These are phyloP conservation scores for Yarrowia porcina DNA, from an alignment of 805 yeast species.

Conservation along the genomic window DNA sequence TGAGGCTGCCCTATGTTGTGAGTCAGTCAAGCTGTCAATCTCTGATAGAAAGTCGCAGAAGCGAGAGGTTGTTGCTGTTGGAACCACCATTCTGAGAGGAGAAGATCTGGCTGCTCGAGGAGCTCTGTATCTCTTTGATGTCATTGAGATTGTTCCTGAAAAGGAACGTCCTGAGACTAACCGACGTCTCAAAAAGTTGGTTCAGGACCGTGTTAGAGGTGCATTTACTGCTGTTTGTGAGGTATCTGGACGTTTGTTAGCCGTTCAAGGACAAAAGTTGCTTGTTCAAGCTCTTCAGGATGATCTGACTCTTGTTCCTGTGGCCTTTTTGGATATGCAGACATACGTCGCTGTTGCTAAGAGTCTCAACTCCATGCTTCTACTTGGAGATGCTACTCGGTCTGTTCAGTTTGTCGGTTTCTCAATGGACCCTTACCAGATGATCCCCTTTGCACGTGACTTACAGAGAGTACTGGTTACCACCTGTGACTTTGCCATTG, in stretches of 20 bases:
- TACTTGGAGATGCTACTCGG: constrained; percentile 76
- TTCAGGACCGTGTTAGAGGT: constrained; percentile 74
- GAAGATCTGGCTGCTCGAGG: constrained; percentile 85
- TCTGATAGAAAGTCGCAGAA: constrained; percentile 41
- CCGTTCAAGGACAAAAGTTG: constrained; percentile 81
- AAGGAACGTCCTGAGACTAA: constrained; percentile 82
- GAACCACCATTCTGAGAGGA: constrained; percentile 68
- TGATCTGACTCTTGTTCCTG: constrained; percentile 83
- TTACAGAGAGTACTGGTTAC: constrained; percentile 57
- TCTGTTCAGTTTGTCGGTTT: constrained; percentile 81
- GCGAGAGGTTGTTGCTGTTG: constrained; percentile 71
- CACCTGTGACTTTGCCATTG: constrained; percentile 71
- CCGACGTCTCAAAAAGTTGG: constrained; percentile 68
- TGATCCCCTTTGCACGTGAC: constrained; percentile 76
- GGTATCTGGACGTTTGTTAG: constrained; percentile 76
- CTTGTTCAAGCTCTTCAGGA: constrained; percentile 80
- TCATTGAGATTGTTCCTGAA: constrained; percentile 82
- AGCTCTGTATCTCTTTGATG: constrained; percentile 65
- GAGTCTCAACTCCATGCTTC: constrained; percentile 74
- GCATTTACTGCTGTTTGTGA: constrained; percentile 76
- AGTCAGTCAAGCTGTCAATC: constrained; percentile 50
- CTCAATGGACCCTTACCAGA: constrained; percentile 91
- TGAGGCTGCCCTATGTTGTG: constrained; percentile 59
- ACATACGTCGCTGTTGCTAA: constrained; percentile 76
- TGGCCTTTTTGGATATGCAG: constrained; percentile 87